Percentiles rank a stretch among this genome's conserved stretches.
phyloP scores from a whole-genome alignment of 495 filamentous ascomycete species.

The Halenospora varia region DNA sequence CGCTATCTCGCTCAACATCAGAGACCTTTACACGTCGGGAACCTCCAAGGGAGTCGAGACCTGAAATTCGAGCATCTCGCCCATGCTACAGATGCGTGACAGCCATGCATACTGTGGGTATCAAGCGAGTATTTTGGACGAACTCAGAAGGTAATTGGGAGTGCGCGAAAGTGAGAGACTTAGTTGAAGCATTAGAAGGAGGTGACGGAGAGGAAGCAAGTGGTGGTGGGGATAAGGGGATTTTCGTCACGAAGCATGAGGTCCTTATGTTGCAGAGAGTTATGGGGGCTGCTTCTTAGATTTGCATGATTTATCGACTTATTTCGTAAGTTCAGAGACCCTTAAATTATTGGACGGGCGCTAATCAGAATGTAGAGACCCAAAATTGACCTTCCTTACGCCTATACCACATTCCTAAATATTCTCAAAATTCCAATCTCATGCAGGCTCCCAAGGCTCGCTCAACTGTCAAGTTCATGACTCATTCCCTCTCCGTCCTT shows the following conservation, averaged over 20 bases:
- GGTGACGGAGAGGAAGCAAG: conserved; percentile 17
- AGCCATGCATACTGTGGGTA: conserved; percentile 46
- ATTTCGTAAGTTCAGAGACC: too few species aligned
- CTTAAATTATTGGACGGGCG: too few species aligned
- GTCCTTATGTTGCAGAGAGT: conserved; percentile 38
- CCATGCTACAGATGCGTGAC: conserved; percentile 49
- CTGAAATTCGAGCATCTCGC: conserved; percentile 31
- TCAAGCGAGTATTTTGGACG: conserved; percentile 53
- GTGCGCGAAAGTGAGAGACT: conserved; percentile 43
- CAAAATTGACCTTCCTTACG: too few species aligned
- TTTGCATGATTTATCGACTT: too few species aligned
- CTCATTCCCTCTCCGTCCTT: too few species aligned
- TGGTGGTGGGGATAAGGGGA: conserved; percentile 14
- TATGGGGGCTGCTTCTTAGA: conserved; percentile 24
- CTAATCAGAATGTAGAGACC: too few species aligned
- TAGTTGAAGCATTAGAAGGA: conserved; percentile 39
- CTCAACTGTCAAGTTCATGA: too few species aligned
- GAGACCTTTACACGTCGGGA: neutral
- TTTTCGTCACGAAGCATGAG: conserved; percentile 51
- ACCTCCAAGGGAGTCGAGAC: neutral
- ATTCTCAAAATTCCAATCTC: too few species aligned
- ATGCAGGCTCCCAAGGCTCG: too few species aligned
- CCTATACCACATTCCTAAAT: too few species aligned
- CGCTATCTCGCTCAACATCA: conserved; percentile 11
- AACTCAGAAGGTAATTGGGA: conserved; percentile 43